These are phyloP conservation scores for Penicillium ochrochloron DNA, from an alignment of 495 filamentous ascomycete species.

Conservation along the genomic window DNA sequence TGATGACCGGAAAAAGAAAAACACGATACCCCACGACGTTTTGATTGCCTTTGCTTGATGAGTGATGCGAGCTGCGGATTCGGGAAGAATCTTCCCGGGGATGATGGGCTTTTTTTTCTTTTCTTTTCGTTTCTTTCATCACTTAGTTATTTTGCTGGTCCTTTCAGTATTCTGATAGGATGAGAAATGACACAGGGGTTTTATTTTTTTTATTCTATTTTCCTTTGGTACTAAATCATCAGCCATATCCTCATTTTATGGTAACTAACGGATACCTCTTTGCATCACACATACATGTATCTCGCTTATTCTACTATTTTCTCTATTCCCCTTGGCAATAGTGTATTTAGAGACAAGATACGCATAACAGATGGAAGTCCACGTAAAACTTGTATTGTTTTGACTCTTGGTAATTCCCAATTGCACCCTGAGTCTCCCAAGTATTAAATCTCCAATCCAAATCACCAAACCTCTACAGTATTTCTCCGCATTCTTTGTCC, in stretches of 20 bases:
- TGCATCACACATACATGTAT: neutral
- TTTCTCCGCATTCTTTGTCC: neutral
- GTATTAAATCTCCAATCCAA: neutral
- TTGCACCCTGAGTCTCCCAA: neutral
- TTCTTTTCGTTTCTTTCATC: neutral
- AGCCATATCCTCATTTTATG: neutral
- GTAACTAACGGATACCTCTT: neutral
- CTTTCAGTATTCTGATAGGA: neutral
- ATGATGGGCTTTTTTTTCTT: conserved; percentile 11
- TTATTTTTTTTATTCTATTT: neutral
- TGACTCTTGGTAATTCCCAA: neutral
- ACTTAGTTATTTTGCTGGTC: neutral
- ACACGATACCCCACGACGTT: conserved; percentile 41
- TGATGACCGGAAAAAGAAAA: conserved; percentile 29
- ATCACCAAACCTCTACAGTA: too few relatives aligned
- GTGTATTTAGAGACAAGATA: conserved; percentile 9
- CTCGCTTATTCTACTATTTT: neutral
- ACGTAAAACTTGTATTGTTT: neutral
- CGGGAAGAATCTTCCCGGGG: conserved; percentile 12
- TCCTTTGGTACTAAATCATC: neutral
- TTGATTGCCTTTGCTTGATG: conserved; percentile 30
- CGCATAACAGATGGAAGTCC: neutral
- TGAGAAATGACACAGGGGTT: neutral
- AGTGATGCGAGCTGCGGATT: conserved; percentile 11
- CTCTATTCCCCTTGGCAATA: neutral